These are phyloP conservation scores for Lactarius deliciosus DNA, from an alignment of 768 basidiomycete species.

Conservation along the genomic window DNA sequence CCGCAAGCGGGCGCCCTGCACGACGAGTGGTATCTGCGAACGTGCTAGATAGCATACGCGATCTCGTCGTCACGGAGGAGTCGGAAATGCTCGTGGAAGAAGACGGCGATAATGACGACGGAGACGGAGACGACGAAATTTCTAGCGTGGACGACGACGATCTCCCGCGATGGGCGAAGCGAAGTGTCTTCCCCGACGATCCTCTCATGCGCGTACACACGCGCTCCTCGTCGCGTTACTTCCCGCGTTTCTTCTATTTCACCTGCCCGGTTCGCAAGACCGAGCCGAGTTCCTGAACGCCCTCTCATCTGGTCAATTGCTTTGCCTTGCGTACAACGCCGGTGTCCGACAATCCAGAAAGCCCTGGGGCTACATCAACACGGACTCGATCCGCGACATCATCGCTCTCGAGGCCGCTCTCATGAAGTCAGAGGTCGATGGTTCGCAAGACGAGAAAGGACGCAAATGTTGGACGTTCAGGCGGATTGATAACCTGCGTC, in stretches of 20 bases:
- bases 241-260: slow-evolving; percentile 49
- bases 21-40: slow-evolving; percentile 61
- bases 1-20: slow-evolving; percentile 30
- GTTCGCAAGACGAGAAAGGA: slow-evolving; percentile 38
- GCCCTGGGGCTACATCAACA: slow-evolving; percentile 86
- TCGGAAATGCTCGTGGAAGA: slow-evolving; percentile 53
- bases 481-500: slow-evolving; percentile 77
- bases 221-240: slow-evolving; percentile 60
- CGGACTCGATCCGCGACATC: slow-evolving; percentile 78
- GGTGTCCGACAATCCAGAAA: slow-evolving; percentile 77
- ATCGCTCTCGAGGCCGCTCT: slow-evolving; percentile 58
- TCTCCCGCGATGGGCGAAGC: slow-evolving; percentile 76
- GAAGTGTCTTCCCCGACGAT: slow-evolving; percentile 52
- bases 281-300: slow-evolving; percentile 46
- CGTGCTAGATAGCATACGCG: slow-evolving; percentile 53
- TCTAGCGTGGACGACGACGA: slow-evolving; percentile 62
- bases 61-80: slow-evolving; percentile 51
- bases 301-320: slow-evolving; percentile 73
- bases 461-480: slow-evolving; percentile 81
- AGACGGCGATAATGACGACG: slow-evolving; percentile 30
- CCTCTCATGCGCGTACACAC: slow-evolving; percentile 62
- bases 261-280: slow-evolving; percentile 38
- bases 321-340: slow-evolving; percentile 79
- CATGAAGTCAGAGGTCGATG: slow-evolving; percentile 37
- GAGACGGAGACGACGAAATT: background rate